These are phyloP conservation scores for Tricholomella constricta DNA, from an alignment of 768 basidiomycete species.

Conservation along the genomic window DNA sequence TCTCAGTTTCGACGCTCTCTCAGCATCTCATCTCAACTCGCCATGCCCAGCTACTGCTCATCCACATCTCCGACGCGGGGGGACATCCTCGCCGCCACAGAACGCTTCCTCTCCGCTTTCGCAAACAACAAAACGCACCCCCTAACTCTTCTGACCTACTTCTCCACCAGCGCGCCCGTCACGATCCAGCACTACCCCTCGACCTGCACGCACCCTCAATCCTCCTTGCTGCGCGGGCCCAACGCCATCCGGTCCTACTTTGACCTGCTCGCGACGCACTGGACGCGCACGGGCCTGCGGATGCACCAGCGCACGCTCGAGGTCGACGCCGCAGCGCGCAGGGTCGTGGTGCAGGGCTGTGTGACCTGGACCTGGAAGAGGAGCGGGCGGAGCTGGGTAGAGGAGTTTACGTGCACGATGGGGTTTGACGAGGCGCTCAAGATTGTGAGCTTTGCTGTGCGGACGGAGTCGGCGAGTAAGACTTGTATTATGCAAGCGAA, in stretches of 20 bases:
- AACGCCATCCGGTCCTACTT: constrained; percentile 54
- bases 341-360: constrained; percentile 38
- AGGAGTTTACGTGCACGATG: constrained; percentile 48
- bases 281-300: constrained; percentile 39
- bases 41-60: constrained; percentile 1
- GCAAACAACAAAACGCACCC: constrained; percentile 32
- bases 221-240: constrained; percentile 39
- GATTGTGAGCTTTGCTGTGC: constrained; percentile 41
- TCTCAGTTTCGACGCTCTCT: background rate
- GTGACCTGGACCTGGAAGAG: constrained; percentile 48
- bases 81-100: constrained; percentile 34
- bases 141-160: constrained; percentile 36
- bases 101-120: constrained; percentile 40
- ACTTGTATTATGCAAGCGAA: constrained; percentile 52
- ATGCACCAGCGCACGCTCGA: constrained; percentile 24
- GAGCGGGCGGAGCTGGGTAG: constrained; percentile 44
- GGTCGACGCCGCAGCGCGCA: constrained; percentile 25
- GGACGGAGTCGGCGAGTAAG: constrained; percentile 38
- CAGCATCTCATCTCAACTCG: background rate
- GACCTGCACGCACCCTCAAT: constrained; percentile 32
- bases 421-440: constrained; percentile 45
- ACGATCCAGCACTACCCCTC: constrained; percentile 44
- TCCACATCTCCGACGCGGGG: constrained; percentile 23
- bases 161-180: constrained; percentile 40
- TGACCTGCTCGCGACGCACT: constrained; percentile 48